phyloP scores from a whole-genome alignment of 208 protist genomes.

The Leishmania mexicana region DNA sequence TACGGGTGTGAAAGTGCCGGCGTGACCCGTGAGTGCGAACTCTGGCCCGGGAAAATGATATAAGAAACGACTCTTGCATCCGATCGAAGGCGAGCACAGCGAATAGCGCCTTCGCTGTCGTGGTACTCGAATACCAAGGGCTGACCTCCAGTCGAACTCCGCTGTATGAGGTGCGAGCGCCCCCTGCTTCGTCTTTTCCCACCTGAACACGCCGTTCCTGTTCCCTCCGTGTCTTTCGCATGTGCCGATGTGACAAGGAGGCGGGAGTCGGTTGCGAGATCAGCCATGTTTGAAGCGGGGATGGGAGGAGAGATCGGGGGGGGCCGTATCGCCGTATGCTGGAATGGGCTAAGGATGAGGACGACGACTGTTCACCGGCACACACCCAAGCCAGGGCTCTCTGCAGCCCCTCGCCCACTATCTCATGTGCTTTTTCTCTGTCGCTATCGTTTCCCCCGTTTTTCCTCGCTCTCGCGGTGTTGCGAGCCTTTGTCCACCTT shows the following conservation, averaged over 20 bases:
- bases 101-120: neutral
- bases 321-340: neutral
- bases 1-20: neutral
- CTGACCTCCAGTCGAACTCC: neutral
- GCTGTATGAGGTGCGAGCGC: neutral
- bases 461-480: neutral
- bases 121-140: neutral
- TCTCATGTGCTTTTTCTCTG: neutral
- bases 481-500: neutral
- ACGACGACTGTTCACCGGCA: neutral
- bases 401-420: neutral
- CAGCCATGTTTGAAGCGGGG: too few species aligned
- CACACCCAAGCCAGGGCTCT: neutral
- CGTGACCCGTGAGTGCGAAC: neutral
- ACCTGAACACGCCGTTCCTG: neutral
- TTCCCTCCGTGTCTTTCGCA: neutral
- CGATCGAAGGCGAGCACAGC: neutral
- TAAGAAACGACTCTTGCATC: neutral
- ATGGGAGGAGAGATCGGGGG: neutral
- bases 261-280: neutral
- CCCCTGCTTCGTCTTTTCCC: neutral
- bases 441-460: neutral
- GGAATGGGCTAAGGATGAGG: neutral
- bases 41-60: neutral
- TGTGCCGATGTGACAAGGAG: neutral